Conservation (phyloP, 768 basidiomycete species). For the Termitomyces sp. region DNA sequence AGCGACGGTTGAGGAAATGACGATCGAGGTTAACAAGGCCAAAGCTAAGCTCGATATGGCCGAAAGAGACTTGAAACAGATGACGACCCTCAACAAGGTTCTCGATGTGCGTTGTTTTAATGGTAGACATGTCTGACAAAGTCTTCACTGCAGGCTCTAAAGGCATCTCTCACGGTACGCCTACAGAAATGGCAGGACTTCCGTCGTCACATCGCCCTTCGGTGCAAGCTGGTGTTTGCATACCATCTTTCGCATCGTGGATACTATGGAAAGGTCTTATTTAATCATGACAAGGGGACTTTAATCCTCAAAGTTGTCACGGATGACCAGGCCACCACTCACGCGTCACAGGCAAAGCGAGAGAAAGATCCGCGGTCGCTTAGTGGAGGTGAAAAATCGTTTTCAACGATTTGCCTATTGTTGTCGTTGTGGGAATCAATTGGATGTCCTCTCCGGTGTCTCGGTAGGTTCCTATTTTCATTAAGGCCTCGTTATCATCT, state of each 20-base stretch:
- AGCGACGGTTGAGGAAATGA: slow-evolving; percentile 73
- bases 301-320: slow-evolving; percentile 78
- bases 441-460: slow-evolving; percentile 88
- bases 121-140: background rate
- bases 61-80: slow-evolving; percentile 56
- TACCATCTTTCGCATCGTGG: slow-evolving; percentile 81
- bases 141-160: slow-evolving; percentile 48
- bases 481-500: background rate
- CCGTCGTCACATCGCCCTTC: slow-evolving; percentile 81
- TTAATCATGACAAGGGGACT: slow-evolving; percentile 68
- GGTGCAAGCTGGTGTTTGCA: slow-evolving; percentile 79
- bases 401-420: slow-evolving; percentile 90
- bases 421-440: slow-evolving; percentile 97
- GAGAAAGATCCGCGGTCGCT: slow-evolving; percentile 85
- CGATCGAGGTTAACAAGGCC: slow-evolving; percentile 62
- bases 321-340: slow-evolving; percentile 67
- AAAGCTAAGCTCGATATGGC: slow-evolving; percentile 55
- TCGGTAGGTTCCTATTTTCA: slow-evolving; percentile 45
- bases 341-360: slow-evolving; percentile 52
- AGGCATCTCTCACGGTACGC: slow-evolving; percentile 59
- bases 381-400: slow-evolving; percentile 95
- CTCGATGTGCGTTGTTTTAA: slow-evolving; percentile 5
- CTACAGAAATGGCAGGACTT: slow-evolving; percentile 81
- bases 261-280: slow-evolving; percentile 84
- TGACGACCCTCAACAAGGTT: slow-evolving; percentile 65